Evolutionary conservation across 2,329 filamentous ascomycete genomes (phyloP).

Genomic region (Paraconiothyrium sp.): DNA sequence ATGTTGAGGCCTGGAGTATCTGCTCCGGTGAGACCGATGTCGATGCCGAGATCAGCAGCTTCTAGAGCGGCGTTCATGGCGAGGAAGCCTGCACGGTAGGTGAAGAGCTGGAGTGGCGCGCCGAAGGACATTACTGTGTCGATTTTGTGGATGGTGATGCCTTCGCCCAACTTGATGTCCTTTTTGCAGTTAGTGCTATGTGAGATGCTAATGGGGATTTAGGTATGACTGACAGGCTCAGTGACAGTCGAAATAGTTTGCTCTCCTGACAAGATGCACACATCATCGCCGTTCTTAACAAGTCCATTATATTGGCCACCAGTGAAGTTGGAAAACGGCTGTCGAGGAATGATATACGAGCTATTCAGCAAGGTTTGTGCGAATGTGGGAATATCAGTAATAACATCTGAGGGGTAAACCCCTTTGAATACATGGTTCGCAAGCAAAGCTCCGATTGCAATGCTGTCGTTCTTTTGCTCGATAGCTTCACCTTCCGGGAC

Average conservation of each 20-base stretch:
- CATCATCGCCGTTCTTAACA: slow-evolving; percentile 50
- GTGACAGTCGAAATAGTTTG: slow-evolving; percentile 59
- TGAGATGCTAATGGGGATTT: neutral
- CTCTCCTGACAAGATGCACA: slow-evolving; percentile 62
- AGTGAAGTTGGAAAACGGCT: slow-evolving; percentile 65
- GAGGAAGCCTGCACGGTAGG: slow-evolving; percentile 36
- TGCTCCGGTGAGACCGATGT: slow-evolving; percentile 29
- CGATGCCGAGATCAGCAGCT: slow-evolving; percentile 32
- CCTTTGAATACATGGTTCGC: slow-evolving; percentile 67
- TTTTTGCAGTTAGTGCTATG: slow-evolving; percentile 7
- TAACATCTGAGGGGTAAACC: slow-evolving; percentile 51
- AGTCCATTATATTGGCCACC: slow-evolving; percentile 65
- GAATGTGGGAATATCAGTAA: slow-evolving; percentile 53
- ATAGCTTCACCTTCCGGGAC: slow-evolving; percentile 38
- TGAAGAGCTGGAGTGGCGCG: slow-evolving; percentile 39
- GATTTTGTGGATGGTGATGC: slow-evolving; percentile 40
- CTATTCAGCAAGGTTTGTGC: slow-evolving; percentile 61
- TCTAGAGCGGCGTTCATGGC: slow-evolving; percentile 36
- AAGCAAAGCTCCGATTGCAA: slow-evolving; percentile 57
- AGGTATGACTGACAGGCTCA: slow-evolving; percentile 52
- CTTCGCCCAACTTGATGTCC: slow-evolving; percentile 38
- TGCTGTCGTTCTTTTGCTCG: slow-evolving; percentile 45
- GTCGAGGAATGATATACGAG: slow-evolving; percentile 42
- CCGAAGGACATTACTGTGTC: slow-evolving; percentile 39
- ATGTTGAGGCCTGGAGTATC: slow-evolving; percentile 33